Evolutionary conservation across 352 stramenopile genomes (phyloP).

Genomic region (Pythium insidiosum): DNA sequence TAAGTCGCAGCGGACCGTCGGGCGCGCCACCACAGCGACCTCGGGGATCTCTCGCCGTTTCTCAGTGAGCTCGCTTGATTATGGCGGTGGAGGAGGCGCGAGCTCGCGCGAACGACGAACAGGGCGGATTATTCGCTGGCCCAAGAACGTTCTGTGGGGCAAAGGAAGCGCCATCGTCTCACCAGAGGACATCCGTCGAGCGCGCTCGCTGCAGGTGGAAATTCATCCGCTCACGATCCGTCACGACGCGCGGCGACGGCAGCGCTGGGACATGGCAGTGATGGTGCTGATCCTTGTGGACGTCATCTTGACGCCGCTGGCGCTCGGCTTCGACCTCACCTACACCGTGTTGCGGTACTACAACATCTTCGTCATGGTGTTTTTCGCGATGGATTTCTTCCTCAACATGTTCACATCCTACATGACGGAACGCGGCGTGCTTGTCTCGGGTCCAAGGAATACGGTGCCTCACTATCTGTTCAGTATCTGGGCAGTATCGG

Average conservation of each 20-base stretch:
- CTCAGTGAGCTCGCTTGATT: slow-evolving; percentile 24
- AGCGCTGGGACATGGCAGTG: slow-evolving; percentile 45
- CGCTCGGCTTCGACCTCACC: slow-evolving; percentile 36
- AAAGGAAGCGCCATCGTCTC: slow-evolving; percentile 14
- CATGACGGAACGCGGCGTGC: slow-evolving; percentile 30
- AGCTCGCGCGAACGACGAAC: neutral
- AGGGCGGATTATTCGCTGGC: slow-evolving; percentile 1
- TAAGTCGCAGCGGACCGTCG: too few species aligned
- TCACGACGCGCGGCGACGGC: slow-evolving; percentile 30
- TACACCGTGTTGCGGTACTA: slow-evolving; percentile 15
- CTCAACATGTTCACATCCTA: slow-evolving; percentile 51
- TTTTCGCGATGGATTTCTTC: slow-evolving; percentile 52
- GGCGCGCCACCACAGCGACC: too few species aligned
- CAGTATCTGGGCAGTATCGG: slow-evolving; percentile 42
- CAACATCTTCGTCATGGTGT: slow-evolving; percentile 26
- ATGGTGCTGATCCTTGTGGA: slow-evolving; percentile 47
- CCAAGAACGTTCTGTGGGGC: slow-evolving; percentile 3
- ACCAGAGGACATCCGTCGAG: slow-evolving; percentile 31
- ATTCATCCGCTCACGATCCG: slow-evolving; percentile 36
- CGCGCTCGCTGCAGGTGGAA: slow-evolving; percentile 20
- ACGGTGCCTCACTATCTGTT: slow-evolving; percentile 43
- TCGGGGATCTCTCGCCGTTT: slow-evolving; percentile 30
- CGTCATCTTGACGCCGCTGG: slow-evolving; percentile 40
- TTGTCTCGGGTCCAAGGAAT: slow-evolving; percentile 33
- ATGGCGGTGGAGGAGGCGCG: too few species aligned